phyloP scores from a whole-genome alignment of 2,329 filamentous ascomycete species.

The Diaporthe helianthi region DNA sequence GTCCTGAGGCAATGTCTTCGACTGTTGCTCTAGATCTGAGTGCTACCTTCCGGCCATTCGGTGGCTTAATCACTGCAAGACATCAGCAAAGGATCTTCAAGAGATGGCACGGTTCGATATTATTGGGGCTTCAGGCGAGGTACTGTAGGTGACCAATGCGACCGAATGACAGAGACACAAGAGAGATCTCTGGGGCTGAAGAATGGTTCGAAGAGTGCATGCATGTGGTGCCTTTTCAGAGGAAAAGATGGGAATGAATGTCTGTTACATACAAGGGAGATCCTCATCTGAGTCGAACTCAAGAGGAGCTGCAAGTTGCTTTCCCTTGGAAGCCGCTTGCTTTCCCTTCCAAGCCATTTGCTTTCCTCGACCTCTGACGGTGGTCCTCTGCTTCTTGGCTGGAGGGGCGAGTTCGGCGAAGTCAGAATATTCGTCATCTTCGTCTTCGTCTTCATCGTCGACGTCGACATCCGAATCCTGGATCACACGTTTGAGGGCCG shows the following conservation, averaged over 20 bases:
- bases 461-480: constrained; percentile 35
- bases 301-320: background rate
- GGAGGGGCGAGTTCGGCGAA: constrained; percentile 23
- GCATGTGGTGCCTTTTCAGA: too few species aligned
- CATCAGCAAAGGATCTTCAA: background rate
- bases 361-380: constrained; percentile 13
- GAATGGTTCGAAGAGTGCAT: background rate
- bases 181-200: too few species aligned
- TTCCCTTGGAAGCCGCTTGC: constrained; percentile 12
- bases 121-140: background rate
- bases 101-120: background rate
- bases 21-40: background rate
- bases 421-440: constrained; percentile 36
- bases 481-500: constrained; percentile 1
- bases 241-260: background rate
- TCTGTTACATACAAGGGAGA: constrained; percentile 23
- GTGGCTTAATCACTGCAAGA: constrained; percentile 7
- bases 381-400: constrained; percentile 31
- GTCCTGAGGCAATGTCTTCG: background rate
- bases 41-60: background rate
- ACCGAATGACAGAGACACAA: background rate
- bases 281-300: constrained; percentile 24
- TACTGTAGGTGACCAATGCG: background rate
- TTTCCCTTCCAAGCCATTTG: constrained; percentile 22
- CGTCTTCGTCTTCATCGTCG: constrained; percentile 41